A percentile compares a stretch with the other conserved stretches of the same genome.
These are phyloP conservation scores for Magnusiomyces suaveolens DNA, from an alignment of 1,139 yeast genomes.

Conservation along the genomic window DNA sequence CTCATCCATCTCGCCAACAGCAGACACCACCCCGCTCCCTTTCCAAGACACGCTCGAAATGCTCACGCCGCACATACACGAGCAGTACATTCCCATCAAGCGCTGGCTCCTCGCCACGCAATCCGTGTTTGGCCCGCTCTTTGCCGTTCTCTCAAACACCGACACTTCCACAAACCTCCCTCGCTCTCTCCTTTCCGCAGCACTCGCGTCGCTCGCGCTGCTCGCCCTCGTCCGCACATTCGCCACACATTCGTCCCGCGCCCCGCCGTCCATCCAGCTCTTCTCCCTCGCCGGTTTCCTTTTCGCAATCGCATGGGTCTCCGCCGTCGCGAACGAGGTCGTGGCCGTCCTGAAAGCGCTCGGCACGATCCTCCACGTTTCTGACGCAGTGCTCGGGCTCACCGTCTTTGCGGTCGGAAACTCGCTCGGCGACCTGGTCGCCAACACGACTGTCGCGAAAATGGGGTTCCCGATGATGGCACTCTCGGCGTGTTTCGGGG, in stretches of 20 bases:
- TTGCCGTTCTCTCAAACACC: constrained; percentile 9
- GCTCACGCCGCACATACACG: not conserved
- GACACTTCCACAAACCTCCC: not conserved
- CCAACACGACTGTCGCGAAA: constrained; percentile 72
- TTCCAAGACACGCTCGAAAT: no score
- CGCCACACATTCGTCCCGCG: constrained; percentile 5
- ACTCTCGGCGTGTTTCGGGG: constrained; percentile 88
- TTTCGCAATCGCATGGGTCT: constrained; percentile 61
- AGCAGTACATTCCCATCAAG: constrained; percentile 9
- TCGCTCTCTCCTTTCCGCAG: not conserved
- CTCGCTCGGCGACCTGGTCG: constrained; percentile 79
- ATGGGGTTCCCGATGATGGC: constrained; percentile 93
- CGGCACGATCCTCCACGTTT: constrained; percentile 50
- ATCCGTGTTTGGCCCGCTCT: constrained; percentile 14
- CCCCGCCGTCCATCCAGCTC: constrained; percentile 13
- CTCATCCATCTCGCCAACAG: no score
- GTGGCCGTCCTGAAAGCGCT: constrained; percentile 57
- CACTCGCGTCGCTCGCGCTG: constrained; percentile 5
- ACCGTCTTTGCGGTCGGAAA: constrained; percentile 90
- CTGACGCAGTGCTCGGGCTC: constrained; percentile 73
- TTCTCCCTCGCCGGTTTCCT: constrained; percentile 47
- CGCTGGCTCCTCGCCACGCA: constrained; percentile 13
- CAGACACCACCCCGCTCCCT: no score
- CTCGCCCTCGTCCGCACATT: constrained; percentile 12
- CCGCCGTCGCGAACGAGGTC: constrained; percentile 67